Base-by-base conservation (phyloP, 1,139 yeast species). In the Ogataea hybrid region DNA sequence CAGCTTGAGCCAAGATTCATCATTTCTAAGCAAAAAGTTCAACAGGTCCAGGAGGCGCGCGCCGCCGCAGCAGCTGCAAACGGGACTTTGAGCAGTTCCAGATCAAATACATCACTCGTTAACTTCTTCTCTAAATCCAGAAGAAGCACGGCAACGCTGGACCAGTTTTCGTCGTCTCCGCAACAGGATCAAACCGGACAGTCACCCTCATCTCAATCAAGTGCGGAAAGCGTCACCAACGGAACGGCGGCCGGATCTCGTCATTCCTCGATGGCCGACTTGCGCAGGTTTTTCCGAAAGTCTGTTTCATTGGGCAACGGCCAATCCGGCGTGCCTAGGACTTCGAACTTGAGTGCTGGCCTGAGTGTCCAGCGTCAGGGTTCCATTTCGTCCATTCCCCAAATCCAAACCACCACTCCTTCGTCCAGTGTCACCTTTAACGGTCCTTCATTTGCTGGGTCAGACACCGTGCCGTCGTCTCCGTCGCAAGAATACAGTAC, bases 251-350 rank as follows among this genome's bases (percentile, higher is more conserved):
- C 49, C 2, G 45, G 46, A 23, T 48, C 72, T 15, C 68, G 71
- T 49, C 89, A 83, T 54, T 81, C 81, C 49, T 81, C 89, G 7
- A 84, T 83, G 88, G 84, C 85, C 25, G 88, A 84, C 59, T 66
- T 84, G 61, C 82, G 84, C 58, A 66, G 90, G 45, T 84, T 84
- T 58, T 84, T 84, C 62, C 75, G 73, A 49, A 73, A 75, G 55
- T 64, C 70, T 17, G 58, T 61, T 3, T 60, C 62, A 5, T 29
- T 49, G 5, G 37, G 46, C 14, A 32, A 43, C 6, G 35, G 37
- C 7, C 49, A 44, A 16, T 22, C 47, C 5, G 34, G 42, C 11
- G 35, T 49, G 8, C 77, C 50, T 64, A 71, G 62, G 59, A 75
- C 53, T 61, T 77, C 41, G 54, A 74, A 54, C 59, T 73, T 55